These are phyloP conservation scores for Albizia julibrissin DNA, from an alignment of 306 rosid species.

Conservation along the genomic window DNA sequence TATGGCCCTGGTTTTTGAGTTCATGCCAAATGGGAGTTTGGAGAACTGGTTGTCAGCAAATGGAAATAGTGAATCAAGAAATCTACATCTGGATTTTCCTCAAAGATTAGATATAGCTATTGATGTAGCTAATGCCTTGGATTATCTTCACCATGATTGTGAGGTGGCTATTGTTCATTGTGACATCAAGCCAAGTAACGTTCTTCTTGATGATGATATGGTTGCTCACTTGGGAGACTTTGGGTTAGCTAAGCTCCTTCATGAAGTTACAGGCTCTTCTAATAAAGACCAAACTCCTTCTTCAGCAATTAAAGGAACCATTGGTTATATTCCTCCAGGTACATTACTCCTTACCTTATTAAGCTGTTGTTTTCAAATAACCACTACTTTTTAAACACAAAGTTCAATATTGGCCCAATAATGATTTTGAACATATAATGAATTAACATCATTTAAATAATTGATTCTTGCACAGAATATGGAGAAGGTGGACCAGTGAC, in stretches of 20 bases:
- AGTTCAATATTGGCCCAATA: neutral
- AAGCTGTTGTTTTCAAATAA: neutral
- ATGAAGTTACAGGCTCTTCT: neutral
- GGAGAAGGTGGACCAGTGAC: conserved; percentile 22
- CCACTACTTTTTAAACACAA: neutral
- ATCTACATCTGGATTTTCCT: conserved; percentile 1
- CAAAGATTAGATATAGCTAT: conserved; percentile 39
- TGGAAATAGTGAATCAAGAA: neutral
- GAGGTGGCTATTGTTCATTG: conserved; percentile 41
- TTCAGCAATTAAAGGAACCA: conserved; percentile 33
- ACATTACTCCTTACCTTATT: neutral
- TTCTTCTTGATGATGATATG: conserved; percentile 41
- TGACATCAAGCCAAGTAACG: conserved; percentile 55
- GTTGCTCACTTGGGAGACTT: conserved; percentile 50
- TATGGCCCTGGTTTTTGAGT: conserved; percentile 41
- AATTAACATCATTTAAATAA: neutral
- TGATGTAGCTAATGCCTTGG: conserved; percentile 47
- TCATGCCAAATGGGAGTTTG: conserved; percentile 46
- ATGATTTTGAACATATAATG: neutral
- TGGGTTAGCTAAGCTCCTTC: conserved; percentile 48
- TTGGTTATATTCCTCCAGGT: conserved; percentile 48
- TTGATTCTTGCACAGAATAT: neutral
- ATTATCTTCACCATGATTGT: conserved; percentile 45
- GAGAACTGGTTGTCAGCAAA: conserved; percentile 33
- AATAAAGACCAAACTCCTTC: conserved; percentile 22